These are phyloP conservation scores for Colletotrichum lindemuthianum DNA, from an alignment of 2,329 filamentous ascomycete genomes.

Conservation along the genomic window DNA sequence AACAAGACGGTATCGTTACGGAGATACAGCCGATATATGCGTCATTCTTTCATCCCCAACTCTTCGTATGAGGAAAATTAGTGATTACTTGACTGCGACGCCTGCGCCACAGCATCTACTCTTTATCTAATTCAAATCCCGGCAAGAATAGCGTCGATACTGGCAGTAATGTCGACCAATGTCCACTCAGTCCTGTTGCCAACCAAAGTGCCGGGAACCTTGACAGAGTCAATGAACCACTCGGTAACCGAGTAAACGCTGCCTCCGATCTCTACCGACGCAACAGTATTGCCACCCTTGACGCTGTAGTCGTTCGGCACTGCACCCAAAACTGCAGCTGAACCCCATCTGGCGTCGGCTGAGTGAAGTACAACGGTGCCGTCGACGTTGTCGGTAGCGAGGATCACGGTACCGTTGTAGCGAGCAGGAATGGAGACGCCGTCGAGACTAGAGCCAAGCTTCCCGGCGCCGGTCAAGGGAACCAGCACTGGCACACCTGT, in stretches of 20 bases:
- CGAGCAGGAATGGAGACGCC: slow-evolving; percentile 46
- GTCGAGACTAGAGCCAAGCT: slow-evolving; percentile 38
- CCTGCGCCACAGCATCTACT: no score
- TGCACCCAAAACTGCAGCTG: slow-evolving; percentile 47
- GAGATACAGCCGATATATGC: no score
- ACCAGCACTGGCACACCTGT: slow-evolving; percentile 5
- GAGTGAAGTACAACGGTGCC: slow-evolving; percentile 52
- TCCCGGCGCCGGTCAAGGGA: slow-evolving; percentile 1
- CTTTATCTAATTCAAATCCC: no score
- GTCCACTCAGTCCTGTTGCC: slow-evolving; percentile 29
- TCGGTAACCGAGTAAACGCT: slow-evolving; percentile 28
- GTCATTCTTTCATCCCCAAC: no score
- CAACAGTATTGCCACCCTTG: slow-evolving; percentile 13
- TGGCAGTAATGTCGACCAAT: slow-evolving; percentile 27
- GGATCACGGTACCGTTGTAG: slow-evolving; percentile 47
- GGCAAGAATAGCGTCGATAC: slow-evolving; percentile 17
- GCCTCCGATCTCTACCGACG: slow-evolving; percentile 30
- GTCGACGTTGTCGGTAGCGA: slow-evolving; percentile 43
- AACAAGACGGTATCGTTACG: no score
- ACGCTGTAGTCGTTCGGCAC: slow-evolving; percentile 39
- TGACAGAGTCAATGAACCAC: slow-evolving; percentile 17
- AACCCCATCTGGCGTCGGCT: slow-evolving; percentile 46
- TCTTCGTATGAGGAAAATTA: no score
- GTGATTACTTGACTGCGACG: no score
- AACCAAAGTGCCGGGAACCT: slow-evolving; percentile 27